phyloP scores from a whole-genome alignment of 352 stramenopile species.

The Stramenopiles sp. region DNA sequence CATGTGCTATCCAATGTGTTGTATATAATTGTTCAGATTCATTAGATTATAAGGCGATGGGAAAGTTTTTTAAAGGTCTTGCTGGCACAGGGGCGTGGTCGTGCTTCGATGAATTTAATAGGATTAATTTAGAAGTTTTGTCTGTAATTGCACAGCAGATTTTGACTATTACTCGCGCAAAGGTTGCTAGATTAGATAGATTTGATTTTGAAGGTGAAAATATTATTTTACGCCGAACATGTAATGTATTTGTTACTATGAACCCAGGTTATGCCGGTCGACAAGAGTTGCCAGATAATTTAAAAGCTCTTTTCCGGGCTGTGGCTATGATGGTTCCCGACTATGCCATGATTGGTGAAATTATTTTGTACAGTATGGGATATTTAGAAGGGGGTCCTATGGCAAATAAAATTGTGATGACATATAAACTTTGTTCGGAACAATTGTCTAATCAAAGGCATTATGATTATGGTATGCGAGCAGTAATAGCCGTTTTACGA shows the following conservation, averaged over 20 bases:
- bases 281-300: slow-evolving; percentile 76
- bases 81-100: slow-evolving; percentile 70
- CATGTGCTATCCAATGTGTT: slow-evolving; percentile 78
- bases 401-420: slow-evolving; percentile 86
- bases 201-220: slow-evolving; percentile 80
- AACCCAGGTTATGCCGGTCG: slow-evolving; percentile 77
- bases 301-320: slow-evolving; percentile 76
- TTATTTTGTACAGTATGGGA: slow-evolving; percentile 85
- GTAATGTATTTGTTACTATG: slow-evolving; percentile 82
- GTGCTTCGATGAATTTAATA: slow-evolving; percentile 82
- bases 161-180: slow-evolving; percentile 67
- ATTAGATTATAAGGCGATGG: slow-evolving; percentile 76
- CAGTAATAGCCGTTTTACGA: slow-evolving; percentile 78
- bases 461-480: slow-evolving; percentile 86
- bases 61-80: slow-evolving; percentile 83
- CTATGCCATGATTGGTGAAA: slow-evolving; percentile 82
- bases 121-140: slow-evolving; percentile 80
- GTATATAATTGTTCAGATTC: slow-evolving; percentile 78
- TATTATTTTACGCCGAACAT: slow-evolving; percentile 68
- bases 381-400: slow-evolving; percentile 74
- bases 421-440: slow-evolving; percentile 68
- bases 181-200: slow-evolving; percentile 54
- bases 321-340: slow-evolving; percentile 92
- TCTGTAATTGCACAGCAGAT: slow-evolving; percentile 83
- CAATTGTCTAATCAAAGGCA: slow-evolving; percentile 77